Percentiles rank a stretch among this genome's conserved stretches.
phyloP scores from a whole-genome alignment of 495 filamentous ascomycete genomes.

The Aspergillus conjunctus region DNA sequence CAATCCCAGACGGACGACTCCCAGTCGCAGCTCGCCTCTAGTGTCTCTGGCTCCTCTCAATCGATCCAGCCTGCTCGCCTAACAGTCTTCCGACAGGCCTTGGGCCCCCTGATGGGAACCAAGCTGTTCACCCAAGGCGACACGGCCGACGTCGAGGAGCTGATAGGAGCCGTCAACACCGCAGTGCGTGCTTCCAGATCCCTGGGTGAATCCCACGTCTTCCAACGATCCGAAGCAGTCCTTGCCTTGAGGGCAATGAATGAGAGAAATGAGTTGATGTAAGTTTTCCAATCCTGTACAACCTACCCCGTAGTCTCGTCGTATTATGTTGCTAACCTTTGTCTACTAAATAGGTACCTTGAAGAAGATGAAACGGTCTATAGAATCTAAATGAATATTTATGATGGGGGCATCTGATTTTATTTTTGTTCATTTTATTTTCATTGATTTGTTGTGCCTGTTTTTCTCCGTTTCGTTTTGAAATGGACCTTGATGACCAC shows the following conservation, averaged over 20 bases:
- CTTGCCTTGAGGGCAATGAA: constrained; percentile 78
- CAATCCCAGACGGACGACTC: constrained; percentile 58
- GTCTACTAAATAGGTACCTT: constrained; percentile 46
- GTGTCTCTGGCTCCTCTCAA: constrained; percentile 17
- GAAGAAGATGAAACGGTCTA: constrained; percentile 55
- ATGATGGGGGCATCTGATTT: constrained; percentile 6
- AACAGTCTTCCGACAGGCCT: constrained; percentile 70
- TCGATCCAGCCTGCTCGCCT: constrained; percentile 66
- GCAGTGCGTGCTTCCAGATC: constrained; percentile 49
- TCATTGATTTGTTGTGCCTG: not conserved
- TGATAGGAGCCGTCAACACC: constrained; percentile 80
- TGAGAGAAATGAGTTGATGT: constrained; percentile 89
- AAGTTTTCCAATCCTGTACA: constrained; percentile 41
- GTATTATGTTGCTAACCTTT: constrained; percentile 15
- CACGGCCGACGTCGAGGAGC: constrained; percentile 68
- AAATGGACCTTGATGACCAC: constrained; percentile 7
- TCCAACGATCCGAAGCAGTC: constrained; percentile 71
- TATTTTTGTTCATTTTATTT: not conserved
- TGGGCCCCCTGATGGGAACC: constrained; percentile 80
- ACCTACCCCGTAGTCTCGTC: not conserved
- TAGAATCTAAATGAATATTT: constrained; percentile 42
- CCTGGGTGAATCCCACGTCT: constrained; percentile 52
- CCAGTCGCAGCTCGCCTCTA: constrained; percentile 44
- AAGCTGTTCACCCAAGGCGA: constrained; percentile 76
- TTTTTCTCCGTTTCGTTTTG: not conserved